Base-by-base conservation (phyloP, 2,329 filamentous ascomycete species). In the Penicillium fuscoglaucum region DNA sequence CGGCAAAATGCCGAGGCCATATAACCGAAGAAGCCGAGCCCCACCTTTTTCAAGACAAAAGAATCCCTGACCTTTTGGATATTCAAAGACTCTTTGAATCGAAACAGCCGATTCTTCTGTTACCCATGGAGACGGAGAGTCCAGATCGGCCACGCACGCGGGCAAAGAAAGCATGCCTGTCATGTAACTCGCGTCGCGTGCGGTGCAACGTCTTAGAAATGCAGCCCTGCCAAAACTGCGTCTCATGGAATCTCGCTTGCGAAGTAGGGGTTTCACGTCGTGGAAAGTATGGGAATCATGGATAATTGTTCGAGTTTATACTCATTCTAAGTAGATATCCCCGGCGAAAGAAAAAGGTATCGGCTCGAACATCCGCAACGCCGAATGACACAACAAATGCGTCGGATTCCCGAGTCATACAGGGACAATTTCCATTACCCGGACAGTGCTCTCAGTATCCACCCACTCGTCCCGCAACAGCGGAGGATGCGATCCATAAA, bases 151-250 rank as follows among this genome's bases (percentile, higher is more conserved):
- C 61, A 39, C 61, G 67, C 6, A 67, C 63, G 8, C 73, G 78
- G 45, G 78, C 78, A 31, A 78, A 76, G 58, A 69, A 77, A 57
- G 78, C 78, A 8, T 80, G 78, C 59, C 68, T 74, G 39, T 72
- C 74, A 26, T 80, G 78, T 60, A 79, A 80, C 57, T 67, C 74
- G n/a, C 74, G 77, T 33, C 72, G 78, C 35, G 77, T 80, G 37
- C 77, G 77, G 52, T 80, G 78, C 61, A 75, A 80, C 68, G 78
- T 79, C n/a, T 70, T 76, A 13, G 76, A 79, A 44, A 68, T 66
- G 55, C 77, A 72, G n/a, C 77, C 78, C 6, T 80, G 78, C 59
- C 66, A 70, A 39, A 79, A 80, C 55, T 80, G 78, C 55, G 63
- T 70, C 33, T 60, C 71, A 5, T 70, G 70, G 50, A 72, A 73